Conservation (phyloP, 805 yeast species). For the Yamadazyma philogaea region DNA sequence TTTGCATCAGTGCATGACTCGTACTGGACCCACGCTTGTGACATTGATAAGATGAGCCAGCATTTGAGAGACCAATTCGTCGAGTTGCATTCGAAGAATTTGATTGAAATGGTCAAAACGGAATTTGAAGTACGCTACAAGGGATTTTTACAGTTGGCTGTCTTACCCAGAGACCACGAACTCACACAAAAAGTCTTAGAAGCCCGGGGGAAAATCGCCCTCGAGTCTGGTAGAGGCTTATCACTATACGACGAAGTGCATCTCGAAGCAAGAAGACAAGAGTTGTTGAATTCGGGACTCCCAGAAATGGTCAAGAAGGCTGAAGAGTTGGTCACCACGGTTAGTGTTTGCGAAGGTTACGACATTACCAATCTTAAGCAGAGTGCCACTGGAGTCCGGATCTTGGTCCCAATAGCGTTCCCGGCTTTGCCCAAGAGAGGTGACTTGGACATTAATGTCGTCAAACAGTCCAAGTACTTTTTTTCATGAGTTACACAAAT, state of each 20-base stretch:
- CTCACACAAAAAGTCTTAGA: slow-evolving; percentile 49
- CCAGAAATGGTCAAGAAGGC: slow-evolving; percentile 50
- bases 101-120: slow-evolving; percentile 63
- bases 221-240: slow-evolving; percentile 50
- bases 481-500: slow-evolving; percentile 49
- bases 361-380: slow-evolving; percentile 18
- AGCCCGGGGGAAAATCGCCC: slow-evolving; percentile 48
- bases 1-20: slow-evolving; percentile 98
- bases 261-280: slow-evolving; percentile 63
- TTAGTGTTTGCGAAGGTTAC: slow-evolving; percentile 49
- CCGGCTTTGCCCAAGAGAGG: slow-evolving; percentile 80
- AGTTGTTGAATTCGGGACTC: slow-evolving; percentile 50
- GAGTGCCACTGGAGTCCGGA: slow-evolving; percentile 29
- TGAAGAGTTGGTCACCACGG: slow-evolving; percentile 61
- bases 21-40: slow-evolving; percentile 95
- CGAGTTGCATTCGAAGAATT: slow-evolving; percentile 67
- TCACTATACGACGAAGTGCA: slow-evolving; percentile 71
- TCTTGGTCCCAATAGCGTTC: slow-evolving; percentile 64
- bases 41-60: slow-evolving; percentile 67
- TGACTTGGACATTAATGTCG: slow-evolving; percentile 71
- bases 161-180: slow-evolving; percentile 50
- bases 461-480: slow-evolving; percentile 76
- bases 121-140: slow-evolving; percentile 82
- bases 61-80: slow-evolving; percentile 78
- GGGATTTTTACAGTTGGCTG: slow-evolving; percentile 60